Conservation (phyloP, 164 flowering plant genomes). For the Magnolia changhungtana region DNA sequence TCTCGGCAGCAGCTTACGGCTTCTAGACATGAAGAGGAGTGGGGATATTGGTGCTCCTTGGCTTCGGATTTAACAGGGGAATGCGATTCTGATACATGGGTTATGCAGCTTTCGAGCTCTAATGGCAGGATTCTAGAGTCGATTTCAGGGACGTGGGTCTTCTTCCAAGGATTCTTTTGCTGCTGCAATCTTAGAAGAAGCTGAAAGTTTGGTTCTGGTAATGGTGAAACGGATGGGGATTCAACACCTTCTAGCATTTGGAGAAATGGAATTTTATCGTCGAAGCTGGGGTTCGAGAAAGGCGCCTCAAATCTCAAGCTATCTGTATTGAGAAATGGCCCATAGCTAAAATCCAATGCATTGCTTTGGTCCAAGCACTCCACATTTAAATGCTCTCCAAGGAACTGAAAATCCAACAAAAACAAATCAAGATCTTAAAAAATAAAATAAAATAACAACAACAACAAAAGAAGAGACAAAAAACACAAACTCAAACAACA, state of each 20-base stretch:
- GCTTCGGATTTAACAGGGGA: constrained; percentile 40
- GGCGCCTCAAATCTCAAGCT: constrained; percentile 23
- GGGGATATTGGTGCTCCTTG: constrained; percentile 10
- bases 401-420: constrained; percentile 29
- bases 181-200: constrained; percentile 38
- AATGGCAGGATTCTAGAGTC: constrained; percentile 8
- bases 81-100: constrained; percentile 30
- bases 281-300: constrained; percentile 19
- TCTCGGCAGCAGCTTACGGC: constrained; percentile 15
- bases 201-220: constrained; percentile 41
- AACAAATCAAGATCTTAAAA: neutral
- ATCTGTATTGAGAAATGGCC: constrained; percentile 15
- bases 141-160: constrained; percentile 2
- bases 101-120: constrained; percentile 49
- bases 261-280: constrained; percentile 53
- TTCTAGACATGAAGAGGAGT: constrained; percentile 8
- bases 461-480: neutral
- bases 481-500: neutral
- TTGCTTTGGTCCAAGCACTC: constrained; percentile 24
- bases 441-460: neutral
- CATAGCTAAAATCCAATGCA: constrained; percentile 16
- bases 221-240: constrained; percentile 20
- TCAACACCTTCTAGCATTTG: constrained; percentile 51
- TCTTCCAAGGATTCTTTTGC: constrained; percentile 28
- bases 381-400: constrained; percentile 34